Percentiles rank a stretch among this genome's conserved stretches.
Conservation (phyloP, 1,139 yeast genomes). For the Yamadazyma sp. region DNA sequence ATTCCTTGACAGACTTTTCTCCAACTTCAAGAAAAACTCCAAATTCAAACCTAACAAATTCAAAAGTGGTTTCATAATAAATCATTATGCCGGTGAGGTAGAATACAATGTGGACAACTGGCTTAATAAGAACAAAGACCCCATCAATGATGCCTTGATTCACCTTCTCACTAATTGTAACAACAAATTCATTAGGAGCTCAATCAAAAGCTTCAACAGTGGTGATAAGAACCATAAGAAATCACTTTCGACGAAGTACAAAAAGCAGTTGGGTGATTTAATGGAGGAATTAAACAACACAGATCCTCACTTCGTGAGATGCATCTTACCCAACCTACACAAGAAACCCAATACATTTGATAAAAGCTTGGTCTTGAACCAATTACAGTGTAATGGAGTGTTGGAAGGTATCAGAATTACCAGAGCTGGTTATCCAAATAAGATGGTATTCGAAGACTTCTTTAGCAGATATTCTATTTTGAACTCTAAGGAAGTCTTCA, state of each 20-base stretch:
- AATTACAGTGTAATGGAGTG: slow-evolving; percentile 95
- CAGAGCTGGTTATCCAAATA: slow-evolving; percentile 94
- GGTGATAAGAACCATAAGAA: slow-evolving; percentile 43
- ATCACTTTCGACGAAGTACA: slow-evolving; percentile 84
- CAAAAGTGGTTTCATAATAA: slow-evolving; percentile 70
- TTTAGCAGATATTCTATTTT: slow-evolving; percentile 71
- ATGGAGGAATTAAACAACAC: slow-evolving; percentile 77
- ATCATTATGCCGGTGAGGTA: slow-evolving; percentile 95
- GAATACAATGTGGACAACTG: slow-evolving; percentile 91
- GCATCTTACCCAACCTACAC: slow-evolving; percentile 85
- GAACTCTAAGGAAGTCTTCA: slow-evolving; percentile 43
- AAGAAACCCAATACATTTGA: slow-evolving; percentile 75
- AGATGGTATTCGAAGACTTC: slow-evolving; percentile 82
- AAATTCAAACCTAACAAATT: slow-evolving; percentile 74
- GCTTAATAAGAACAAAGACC: slow-evolving; percentile 94
- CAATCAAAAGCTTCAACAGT: slow-evolving; percentile 12
- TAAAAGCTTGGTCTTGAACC: slow-evolving; percentile 77
- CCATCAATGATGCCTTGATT: slow-evolving; percentile 76
- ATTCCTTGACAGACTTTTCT: slow-evolving; percentile 76
- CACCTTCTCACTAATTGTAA: slow-evolving; percentile 56
- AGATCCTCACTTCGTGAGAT: slow-evolving; percentile 95
- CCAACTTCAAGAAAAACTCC: slow-evolving; percentile 57
- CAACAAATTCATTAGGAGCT: slow-evolving; percentile 44
- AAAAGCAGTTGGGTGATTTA: slow-evolving; percentile 73
- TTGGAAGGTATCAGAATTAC: slow-evolving; percentile 97